Evolutionary conservation across 306 rosid genomes (phyloP), one percentile per base, ranked within the genome.

Genomic region (Glycine tomentella): DNA sequence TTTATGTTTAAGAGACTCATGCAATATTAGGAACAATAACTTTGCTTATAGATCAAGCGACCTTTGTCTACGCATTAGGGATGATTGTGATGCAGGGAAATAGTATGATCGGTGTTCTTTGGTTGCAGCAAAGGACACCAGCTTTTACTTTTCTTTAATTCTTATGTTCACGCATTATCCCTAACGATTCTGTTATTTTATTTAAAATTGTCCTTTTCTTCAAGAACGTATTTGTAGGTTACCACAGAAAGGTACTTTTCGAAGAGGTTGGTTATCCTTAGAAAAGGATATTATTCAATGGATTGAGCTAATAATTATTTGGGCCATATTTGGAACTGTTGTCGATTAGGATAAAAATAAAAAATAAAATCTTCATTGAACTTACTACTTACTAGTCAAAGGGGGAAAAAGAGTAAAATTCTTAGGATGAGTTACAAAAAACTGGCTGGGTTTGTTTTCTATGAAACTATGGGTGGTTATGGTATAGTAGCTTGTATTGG

Each of bases 21-120:
- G 31, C 31, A 17, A 58, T 8, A 16, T 12, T 6, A 17, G 34
- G 1, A 20, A 25, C 7, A 59, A 20, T 6, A 61, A 62, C 13
- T 68, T 83, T 42, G 90, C 87, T 86, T 80, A 57, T 64, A 61
- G 66, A 71, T 82, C 71, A 90, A 88, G 88, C 87, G 65, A 82
- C 85, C 57, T 71, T 55, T 63, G 63, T 69, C 12, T 52, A 74
- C 9, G 17, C 31, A 38, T 16, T 40, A 69, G 70, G 73, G 84
- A 31, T 52, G 36, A 59, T 9, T 50, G 78, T 16, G 70, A 9
- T 52, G 55, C 36, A 16, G 55, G 12, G 16, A 56, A 75, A 76
- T 4, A 7, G 83, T 76, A 59, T 16, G 75, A 70, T 0, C 49
- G 51, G 50, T 76, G 85, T 45, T 86, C 87, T 83, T 83, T 83